Base-by-base conservation (phyloP, 768 basidiomycete genomes). In the Termitomyces sp. region DNA sequence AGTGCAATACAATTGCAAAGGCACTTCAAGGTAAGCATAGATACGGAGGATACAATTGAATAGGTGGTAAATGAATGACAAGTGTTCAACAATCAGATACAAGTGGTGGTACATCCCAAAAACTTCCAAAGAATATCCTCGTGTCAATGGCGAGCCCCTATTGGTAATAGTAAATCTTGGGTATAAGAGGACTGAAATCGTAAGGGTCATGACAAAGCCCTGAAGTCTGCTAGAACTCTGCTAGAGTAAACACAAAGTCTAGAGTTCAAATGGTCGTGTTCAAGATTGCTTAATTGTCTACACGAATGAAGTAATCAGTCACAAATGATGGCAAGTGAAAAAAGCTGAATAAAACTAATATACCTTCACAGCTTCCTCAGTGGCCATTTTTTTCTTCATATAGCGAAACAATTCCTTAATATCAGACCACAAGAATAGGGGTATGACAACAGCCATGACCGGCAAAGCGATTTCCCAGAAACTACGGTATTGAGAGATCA, bases 381-480 rank as follows among this genome's bases (percentile, higher is more conserved):
- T 65, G 1, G 64, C 56, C 65, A 75, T 69, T 57, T 69, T 71
- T 67, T 85, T 86, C 67, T 76, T 70, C n/a, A 83, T 45, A 64
- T 84, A 83, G 63, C 82, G 81, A 8, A 68, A 63, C 55, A 78
- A 64, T 42, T 76, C 70, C 66, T 72, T 72, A 62, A 91, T 72
- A 62, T 91, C 87, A 14, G 76, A 69, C 68, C 76, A 79, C 71
- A 83, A 73, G 73, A 88, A 88, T 20, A 85, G 55, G 15, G 85
- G 80, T 8, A 86, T 71, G 49, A 90, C 75, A 55, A 84, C 64
- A n/a, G 70, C 68, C 83, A 89, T 84, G 29, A 86, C 70, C 0
- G 87, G 87, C 2, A 87, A 67, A 1, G 86, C 84, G 62, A 89
- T 82, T 64, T 80, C 73, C 89, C 89, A 90, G 77, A 89, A 91